phyloP scores from a whole-genome alignment of 768 basidiomycete species.

The Goffeauzyma gilvescens region DNA sequence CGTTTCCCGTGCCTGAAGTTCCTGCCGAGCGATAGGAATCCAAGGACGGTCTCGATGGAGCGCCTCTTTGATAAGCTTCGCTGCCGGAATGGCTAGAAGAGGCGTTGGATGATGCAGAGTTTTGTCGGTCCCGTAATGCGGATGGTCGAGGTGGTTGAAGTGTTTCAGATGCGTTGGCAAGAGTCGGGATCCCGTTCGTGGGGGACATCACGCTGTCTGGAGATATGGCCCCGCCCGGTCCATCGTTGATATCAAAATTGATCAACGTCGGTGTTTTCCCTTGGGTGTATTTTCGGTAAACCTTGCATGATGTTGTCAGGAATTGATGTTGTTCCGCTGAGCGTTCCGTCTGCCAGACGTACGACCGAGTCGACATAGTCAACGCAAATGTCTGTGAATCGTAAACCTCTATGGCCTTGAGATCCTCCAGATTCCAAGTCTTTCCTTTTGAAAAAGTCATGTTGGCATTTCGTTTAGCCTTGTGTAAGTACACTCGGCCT shows the following conservation, averaged over 20 bases:
- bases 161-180: conserved; percentile 1
- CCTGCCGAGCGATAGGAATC: too few species aligned
- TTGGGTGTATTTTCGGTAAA: conserved; percentile 29
- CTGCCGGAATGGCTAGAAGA: too few species aligned
- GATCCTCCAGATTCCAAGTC: conserved; percentile 73
- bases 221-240: neutral
- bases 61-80: too few species aligned
- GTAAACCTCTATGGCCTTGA: conserved; percentile 57
- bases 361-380: conserved; percentile 61
- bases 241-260: conserved; percentile 12
- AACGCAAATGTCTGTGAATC: conserved; percentile 46
- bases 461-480: conserved; percentile 88
- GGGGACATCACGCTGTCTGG: too few species aligned
- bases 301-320: conserved; percentile 44
- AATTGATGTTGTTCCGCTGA: conserved; percentile 54
- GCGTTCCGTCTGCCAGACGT: conserved; percentile 73
- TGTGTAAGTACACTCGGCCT: conserved; percentile 47
- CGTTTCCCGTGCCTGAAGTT: too few species aligned
- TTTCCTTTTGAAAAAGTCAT: conserved; percentile 92
- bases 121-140: conserved; percentile 9
- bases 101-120: conserved; percentile 19
- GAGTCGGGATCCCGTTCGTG: conserved; percentile 6
- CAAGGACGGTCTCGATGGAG: too few species aligned
- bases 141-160: conserved; percentile 1
- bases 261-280: conserved; percentile 25